These are phyloP conservation scores for Xylaria sp. DNA, from an alignment of 2,329 filamentous ascomycete genomes.

Conservation along the genomic window DNA sequence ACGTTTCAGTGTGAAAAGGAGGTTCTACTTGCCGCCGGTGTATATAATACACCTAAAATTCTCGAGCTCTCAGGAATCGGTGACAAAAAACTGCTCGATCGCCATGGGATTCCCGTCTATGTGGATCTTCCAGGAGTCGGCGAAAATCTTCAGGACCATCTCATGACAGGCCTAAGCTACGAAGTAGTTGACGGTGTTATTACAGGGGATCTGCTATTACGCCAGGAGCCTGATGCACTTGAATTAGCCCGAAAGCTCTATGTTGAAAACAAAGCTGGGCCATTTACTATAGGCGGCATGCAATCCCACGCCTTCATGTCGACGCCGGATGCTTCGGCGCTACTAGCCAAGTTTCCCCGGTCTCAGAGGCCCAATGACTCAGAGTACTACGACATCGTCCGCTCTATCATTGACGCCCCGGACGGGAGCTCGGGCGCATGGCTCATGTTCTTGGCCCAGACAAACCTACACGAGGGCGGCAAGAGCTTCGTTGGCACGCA, in stretches of 20 bases:
- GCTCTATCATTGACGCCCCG: constrained; percentile 36
- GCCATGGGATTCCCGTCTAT: constrained; percentile 9
- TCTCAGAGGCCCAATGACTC: constrained; percentile 17
- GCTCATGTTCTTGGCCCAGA: constrained; percentile 43
- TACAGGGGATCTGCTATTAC: constrained; percentile 33
- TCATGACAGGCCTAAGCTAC: constrained; percentile 34
- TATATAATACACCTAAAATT: constrained; percentile 39
- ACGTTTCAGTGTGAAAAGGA: constrained; percentile 31
- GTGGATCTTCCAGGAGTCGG: constrained; percentile 35
- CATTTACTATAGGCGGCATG: constrained; percentile 39
- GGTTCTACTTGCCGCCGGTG: constrained; percentile 38
- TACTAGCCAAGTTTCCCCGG: constrained; percentile 29
- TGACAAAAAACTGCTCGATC: constrained; percentile 19
- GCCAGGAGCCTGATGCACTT: constrained; percentile 37
- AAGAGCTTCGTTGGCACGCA: constrained; percentile 39
- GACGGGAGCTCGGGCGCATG: constrained; percentile 37
- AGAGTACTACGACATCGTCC: constrained; percentile 34
- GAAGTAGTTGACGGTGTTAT: constrained; percentile 32
- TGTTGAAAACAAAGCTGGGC: constrained; percentile 38
- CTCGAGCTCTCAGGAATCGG: constrained; percentile 42
- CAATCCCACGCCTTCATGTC: constrained; percentile 44
- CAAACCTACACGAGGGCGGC: constrained; percentile 42
- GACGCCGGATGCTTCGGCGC: constrained; percentile 26
- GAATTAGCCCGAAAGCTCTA: constrained; percentile 36
- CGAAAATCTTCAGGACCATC: constrained; percentile 38